A percentile compares a stretch with the other conserved stretches of the same genome.
phyloP scores from a whole-genome alignment of 768 basidiomycete species.

The Mycena sanguinolenta region DNA sequence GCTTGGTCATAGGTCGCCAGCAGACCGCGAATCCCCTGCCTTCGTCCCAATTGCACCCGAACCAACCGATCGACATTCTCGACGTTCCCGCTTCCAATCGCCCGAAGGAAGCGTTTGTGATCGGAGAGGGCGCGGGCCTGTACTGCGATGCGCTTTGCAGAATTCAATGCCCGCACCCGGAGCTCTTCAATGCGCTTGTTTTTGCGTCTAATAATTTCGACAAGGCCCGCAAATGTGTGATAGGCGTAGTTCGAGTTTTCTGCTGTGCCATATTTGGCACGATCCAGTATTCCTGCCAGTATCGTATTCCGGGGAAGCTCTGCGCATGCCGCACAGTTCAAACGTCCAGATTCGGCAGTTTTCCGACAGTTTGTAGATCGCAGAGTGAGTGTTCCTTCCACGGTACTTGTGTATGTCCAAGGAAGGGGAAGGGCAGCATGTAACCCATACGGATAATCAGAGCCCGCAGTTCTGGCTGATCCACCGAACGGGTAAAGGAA shows the following conservation, averaged over 20 bases:
- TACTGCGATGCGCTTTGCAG: not conserved
- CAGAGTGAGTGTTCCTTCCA: too few relatives aligned
- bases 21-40: constrained; percentile 29
- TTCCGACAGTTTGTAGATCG: too few relatives aligned
- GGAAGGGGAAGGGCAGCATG: too few relatives aligned
- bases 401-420: too few relatives aligned
- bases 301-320: too few relatives aligned
- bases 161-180: not conserved
- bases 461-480: too few relatives aligned
- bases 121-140: constrained; percentile 6
- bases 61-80: constrained; percentile 14
- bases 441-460: too few relatives aligned
- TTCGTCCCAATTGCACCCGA: not conserved
- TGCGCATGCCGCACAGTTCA: too few relatives aligned
- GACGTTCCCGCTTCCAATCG: constrained; percentile 14
- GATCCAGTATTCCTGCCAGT: not conserved
- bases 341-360: too few relatives aligned
- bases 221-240: not conserved
- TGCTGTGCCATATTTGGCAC: not conserved
- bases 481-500: too few relatives aligned
- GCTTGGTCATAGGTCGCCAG: constrained; percentile 20
- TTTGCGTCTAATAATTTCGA: not conserved
- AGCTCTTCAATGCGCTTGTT: constrained; percentile 4
- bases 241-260: constrained; percentile 2
- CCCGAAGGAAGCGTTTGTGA: constrained; percentile 4